A percentile compares a stretch with the other conserved stretches of the same genome.
phyloP scores from a whole-genome alignment of 495 filamentous ascomycete genomes.

The Platismatia glauca region DNA sequence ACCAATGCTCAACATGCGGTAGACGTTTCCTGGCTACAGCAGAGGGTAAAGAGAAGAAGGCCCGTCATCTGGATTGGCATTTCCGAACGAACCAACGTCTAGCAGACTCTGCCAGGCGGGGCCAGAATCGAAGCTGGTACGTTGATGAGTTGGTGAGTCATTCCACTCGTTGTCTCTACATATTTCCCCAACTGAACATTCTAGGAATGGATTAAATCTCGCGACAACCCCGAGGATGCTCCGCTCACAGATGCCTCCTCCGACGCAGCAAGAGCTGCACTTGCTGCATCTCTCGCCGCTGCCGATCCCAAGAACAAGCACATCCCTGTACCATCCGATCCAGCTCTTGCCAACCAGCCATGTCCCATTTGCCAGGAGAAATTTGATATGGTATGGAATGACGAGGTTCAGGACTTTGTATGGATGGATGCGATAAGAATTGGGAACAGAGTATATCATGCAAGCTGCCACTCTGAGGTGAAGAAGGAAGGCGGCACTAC shows the following conservation, averaged over 20 bases:
- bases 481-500: slow-evolving; percentile 49
- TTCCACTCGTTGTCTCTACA: neutral
- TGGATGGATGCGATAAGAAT: slow-evolving; percentile 85
- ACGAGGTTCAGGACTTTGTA: slow-evolving; percentile 90
- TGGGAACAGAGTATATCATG: slow-evolving; percentile 77
- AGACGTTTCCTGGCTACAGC: slow-evolving; percentile 71
- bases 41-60: slow-evolving; percentile 73
- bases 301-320: slow-evolving; percentile 61
- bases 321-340: slow-evolving; percentile 74
- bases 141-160: slow-evolving; percentile 75
- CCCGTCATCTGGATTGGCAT: slow-evolving; percentile 95
- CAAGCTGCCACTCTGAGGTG: slow-evolving; percentile 79
- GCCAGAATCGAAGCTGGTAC: slow-evolving; percentile 86
- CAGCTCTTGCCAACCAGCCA: slow-evolving; percentile 55
- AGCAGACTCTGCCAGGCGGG: slow-evolving; percentile 68
- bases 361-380: slow-evolving; percentile 95
- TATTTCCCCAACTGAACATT: slow-evolving; percentile 22
- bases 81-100: slow-evolving; percentile 88
- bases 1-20: slow-evolving; percentile 84
- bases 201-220: slow-evolving; percentile 81
- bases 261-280: slow-evolving; percentile 28
- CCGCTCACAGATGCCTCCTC: slow-evolving; percentile 34
- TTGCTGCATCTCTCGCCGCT: slow-evolving; percentile 34
- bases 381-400: slow-evolving; percentile 80
- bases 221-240: slow-evolving; percentile 61